These are phyloP conservation scores for Adansonia grandidieri DNA, from an alignment of 441 rosid species.

Conservation along the genomic window DNA sequence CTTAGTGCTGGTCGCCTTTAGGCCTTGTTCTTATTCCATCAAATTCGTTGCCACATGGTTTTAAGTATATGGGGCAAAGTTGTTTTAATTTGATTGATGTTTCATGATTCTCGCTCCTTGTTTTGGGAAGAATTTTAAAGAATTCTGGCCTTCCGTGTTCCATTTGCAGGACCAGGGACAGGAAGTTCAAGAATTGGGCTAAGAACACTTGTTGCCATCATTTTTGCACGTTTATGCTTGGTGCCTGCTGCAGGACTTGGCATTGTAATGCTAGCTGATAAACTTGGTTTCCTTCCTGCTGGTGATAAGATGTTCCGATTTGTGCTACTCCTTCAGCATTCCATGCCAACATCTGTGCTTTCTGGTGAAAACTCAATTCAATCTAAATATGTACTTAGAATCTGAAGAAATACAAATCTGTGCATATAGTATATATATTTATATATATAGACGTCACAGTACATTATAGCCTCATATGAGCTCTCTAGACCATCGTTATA, in stretches of 20 bases:
- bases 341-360: conserved; percentile 98
- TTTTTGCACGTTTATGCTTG: conserved; percentile 72
- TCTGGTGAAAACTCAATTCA: conserved; percentile 48
- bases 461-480: background rate
- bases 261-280: conserved; percentile 89
- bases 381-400: background rate
- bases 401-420: background rate
- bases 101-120: background rate
- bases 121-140: background rate
- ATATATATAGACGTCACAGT: background rate
- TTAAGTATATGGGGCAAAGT: background rate
- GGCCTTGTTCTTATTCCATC: background rate
- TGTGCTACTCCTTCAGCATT: conserved; percentile 86
- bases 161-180: conserved; percentile 85
- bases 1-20: background rate
- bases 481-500: background rate
- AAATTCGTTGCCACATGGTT: background rate
- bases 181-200: conserved; percentile 95
- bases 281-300: conserved; percentile 89
- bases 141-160: conserved; percentile 23
- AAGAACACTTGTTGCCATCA: conserved; percentile 80
- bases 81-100: background rate
- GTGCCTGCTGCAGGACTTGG: conserved; percentile 92
- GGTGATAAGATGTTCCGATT: conserved; percentile 93
- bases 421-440: background rate